Evolutionary conservation across 75 land plant genomes (phyloP), one percentile per base, ranked within the genome.

Genomic region (Sequoiadendron giganteum): DNA sequence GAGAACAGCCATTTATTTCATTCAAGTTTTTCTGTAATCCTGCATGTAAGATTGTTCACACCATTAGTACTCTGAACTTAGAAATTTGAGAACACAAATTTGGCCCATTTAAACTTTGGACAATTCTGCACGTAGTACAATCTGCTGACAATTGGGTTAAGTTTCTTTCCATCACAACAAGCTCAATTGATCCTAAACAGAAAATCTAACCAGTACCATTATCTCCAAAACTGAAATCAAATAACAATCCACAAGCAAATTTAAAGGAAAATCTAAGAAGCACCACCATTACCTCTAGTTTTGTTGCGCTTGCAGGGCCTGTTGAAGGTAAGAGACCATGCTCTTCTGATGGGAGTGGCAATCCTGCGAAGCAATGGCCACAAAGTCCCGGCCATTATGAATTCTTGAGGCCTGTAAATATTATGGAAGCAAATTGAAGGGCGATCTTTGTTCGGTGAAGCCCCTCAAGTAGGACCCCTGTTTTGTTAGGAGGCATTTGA

Each of bases 251-350:
- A 25, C n/a, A 68, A 21, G 16, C 25, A 68, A 19, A 52, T 52
- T 13, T 10, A 68, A 25, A 68, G 5, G 1, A 21, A 8, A 19
- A 21, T 7, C 49, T 48, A 48, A 48, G 9, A 0, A 48, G 0
- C 49, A 48, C 10, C 10, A 47, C 48, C 48, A 70, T 25, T 28
- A 80, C 83, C 83, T 43, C 83, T 43, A 2, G 83, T 21, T 21
- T 80, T 80, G 83, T 80, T 80, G 48, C 83, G 48, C 18, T 43
- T 80, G 28, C 75, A 28, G 83, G 45, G 21, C 30, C 42, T 80
- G n/a, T 43, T 80, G 83, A 80, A 39, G 47, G 83, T 80, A 19
- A 80, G 30, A 39, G 83, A 40, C 83, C 83, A 80, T 80, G 83
- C 83, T 42, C 47, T 42, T 45, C 83, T 80, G 18, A 80, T 21